Evolutionary conservation across 2,329 filamentous ascomycete genomes (phyloP), one percentile per base, ranked within the genome.

Genomic region (Thermothelomyces thermophilus): DNA sequence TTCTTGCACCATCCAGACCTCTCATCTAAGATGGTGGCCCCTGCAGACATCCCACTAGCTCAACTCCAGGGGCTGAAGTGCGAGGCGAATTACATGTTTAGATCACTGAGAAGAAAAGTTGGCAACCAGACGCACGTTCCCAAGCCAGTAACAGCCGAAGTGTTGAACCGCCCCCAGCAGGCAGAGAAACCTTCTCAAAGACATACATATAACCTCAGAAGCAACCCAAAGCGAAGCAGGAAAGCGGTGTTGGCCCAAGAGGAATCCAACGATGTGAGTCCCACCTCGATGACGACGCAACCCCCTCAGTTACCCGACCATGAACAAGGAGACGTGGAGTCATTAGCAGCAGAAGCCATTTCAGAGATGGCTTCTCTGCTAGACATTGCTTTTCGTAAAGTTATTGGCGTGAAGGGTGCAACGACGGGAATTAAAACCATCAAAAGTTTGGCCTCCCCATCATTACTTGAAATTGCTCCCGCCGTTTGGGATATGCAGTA

Each of bases 401-500:
- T 63, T 3, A 52, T 66, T 22, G 64, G 64, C n/a, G 31, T 62
- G 13, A 63, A 51, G 48, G 60, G 48, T 48, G 41, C 49, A 20
- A 24, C 41, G 33, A 37, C 48, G 7, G 47, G 62, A 37, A 35
- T 50, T 52, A 48, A 48, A 53, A 48, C 30, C 48, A 19, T 44
- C 8, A 57, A 46, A 44, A 53, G 52, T 9, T 48, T 48, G 14
- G 24, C 48, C 8, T 42, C 44, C 16, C 58, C 59, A 1, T 57
- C 62, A 3, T 42, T 66, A 26, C 57, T 64, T 14, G 62, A 64
- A 11, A 47, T 67, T 46, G 64, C 65, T 3, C 65, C 65, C 11
- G 55, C 58, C 35, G 62, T 67, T 2, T 68, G 64, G 63, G 64
- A 67, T 42, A 56, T 60, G 13, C 57, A 54, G 9, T 66, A 68